phyloP scores from a whole-genome alignment of 805 yeast genomes.

The Candida vaughaniae region DNA sequence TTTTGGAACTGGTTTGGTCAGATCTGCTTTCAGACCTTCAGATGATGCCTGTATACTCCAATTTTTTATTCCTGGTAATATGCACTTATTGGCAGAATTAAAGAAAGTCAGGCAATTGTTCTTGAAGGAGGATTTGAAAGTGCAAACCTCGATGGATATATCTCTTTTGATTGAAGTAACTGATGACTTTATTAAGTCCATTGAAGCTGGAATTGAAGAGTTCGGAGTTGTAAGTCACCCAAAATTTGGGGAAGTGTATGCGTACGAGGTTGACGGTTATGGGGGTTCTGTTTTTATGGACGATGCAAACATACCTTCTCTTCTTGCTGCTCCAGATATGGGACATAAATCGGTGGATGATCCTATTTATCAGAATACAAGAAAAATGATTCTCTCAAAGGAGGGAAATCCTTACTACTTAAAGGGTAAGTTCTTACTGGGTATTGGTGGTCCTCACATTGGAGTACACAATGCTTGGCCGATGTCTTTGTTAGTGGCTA shows the following conservation, averaged over 20 bases:
- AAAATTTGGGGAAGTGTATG: constrained; percentile 71
- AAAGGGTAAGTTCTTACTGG: constrained; percentile 61
- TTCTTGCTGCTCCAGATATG: constrained; percentile 75
- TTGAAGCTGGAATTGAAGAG: constrained; percentile 56
- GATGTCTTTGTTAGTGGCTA: constrained; percentile 73
- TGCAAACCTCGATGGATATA: constrained; percentile 5
- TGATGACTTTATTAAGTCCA: constrained; percentile 35
- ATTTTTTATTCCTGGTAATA: constrained; percentile 83
- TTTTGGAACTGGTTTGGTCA: constrained; percentile 63
- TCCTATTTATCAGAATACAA: constrained; percentile 69
- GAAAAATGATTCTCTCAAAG: constrained; percentile 68
- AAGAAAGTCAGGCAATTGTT: constrained; percentile 21
- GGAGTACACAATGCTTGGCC: constrained; percentile 88
- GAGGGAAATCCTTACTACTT: constrained; percentile 78
- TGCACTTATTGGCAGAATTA: constrained; percentile 68
- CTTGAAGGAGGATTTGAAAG: constrained; percentile 19
- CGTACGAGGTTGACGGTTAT: constrained; percentile 87
- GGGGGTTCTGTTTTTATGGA: constrained; percentile 78
- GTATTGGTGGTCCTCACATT: constrained; percentile 90
- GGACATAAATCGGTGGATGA: constrained; percentile 58
- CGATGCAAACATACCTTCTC: constrained; percentile 86
- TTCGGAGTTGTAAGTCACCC: constrained; percentile 71
- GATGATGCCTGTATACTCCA: constrained; percentile 85
- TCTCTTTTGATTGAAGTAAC: constrained; percentile 22
- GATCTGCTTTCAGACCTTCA: constrained; percentile 85